Base-by-base conservation (phyloP, 1,139 yeast species). In the Debaryomyces coudertii region DNA sequence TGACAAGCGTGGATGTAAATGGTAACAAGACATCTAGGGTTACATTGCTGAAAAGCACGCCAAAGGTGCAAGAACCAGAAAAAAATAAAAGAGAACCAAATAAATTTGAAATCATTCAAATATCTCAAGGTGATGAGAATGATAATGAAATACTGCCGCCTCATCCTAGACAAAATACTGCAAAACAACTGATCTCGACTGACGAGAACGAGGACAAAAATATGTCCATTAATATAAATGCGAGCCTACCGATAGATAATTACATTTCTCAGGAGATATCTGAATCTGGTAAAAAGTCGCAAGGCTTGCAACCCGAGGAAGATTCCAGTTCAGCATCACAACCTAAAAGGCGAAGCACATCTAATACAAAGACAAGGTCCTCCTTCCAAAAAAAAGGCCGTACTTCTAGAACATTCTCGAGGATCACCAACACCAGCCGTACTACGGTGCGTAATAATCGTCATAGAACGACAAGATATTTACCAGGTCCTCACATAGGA, bases 401-500 rank as follows among this genome's bases (percentile, higher is more conserved):
- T n/a, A 45, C 18, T 27, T 36, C 28, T 24, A 44, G 36, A 22
- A 36, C 31, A n/a, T 25, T 39, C 8, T 30, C 44, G 4, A 43
- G 34, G 36, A 25, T 46, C n/a, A 48, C 52, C 4, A 49, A 56
- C 2, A 42, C 62, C 1, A 53, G 61, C 42, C 52, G 75, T 39
- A 74, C 79, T 2, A 68, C 76, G 1, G 65, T 74, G 0, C 38
- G 64, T 2, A 64, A 62, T 36, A 60, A 62, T 15, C 58, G 62
- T 16, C 59, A 62, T 46, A 70, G 68, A 49, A 52, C 61, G 4
- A 58, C 74, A 2, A 54, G 76, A 40, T 70, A 68, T 45, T 60
- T 68, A 15, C 77, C 78, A 0, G 77, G 77, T 0, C 78, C 79
- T 1, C 50, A 73, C 31, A 58, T 73, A 3, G 68, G 69, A 0